phyloP scores from a whole-genome alignment of 2,329 filamentous ascomycete species.

The Botrytis tulipae region DNA sequence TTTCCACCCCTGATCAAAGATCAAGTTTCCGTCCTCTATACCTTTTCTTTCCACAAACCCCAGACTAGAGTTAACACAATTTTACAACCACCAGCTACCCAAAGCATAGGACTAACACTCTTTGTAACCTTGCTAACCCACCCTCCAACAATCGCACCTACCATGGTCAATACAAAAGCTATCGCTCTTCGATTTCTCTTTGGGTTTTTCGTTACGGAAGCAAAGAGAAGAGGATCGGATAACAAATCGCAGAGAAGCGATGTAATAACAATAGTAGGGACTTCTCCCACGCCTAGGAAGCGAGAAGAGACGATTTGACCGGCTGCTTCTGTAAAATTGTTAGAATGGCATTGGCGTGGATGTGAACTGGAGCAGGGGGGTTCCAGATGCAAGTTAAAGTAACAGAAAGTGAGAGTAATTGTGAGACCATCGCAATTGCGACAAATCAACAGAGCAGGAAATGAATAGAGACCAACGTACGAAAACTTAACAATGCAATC shows the following conservation, averaged over 20 bases:
- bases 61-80: constrained; percentile 52
- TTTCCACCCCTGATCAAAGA: not conserved
- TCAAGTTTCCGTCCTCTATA: not conserved
- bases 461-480: not conserved
- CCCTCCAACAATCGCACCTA: constrained; percentile 51
- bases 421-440: not conserved
- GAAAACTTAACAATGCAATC: constrained; percentile 65
- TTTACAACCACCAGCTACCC: constrained; percentile 48
- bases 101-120: constrained; percentile 44
- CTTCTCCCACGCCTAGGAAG: constrained; percentile 62
- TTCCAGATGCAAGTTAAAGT: not conserved
- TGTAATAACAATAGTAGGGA: constrained; percentile 75
- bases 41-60: constrained; percentile 34
- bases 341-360: constrained; percentile 1
- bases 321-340: constrained; percentile 53
- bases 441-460: not conserved
- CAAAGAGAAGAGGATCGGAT: constrained; percentile 55
- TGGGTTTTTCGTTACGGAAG: constrained; percentile 39
- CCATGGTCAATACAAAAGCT: constrained; percentile 48
- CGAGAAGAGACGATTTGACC: constrained; percentile 73
- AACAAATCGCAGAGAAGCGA: constrained; percentile 78
- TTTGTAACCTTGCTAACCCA: constrained; percentile 46
- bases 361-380: not conserved
- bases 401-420: not conserved
- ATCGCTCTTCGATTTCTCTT: constrained; percentile 51